Base-by-base conservation (phyloP, 1,284 basidiomycete species). In the Cutaneotrichosporon cavernicola region DNA sequence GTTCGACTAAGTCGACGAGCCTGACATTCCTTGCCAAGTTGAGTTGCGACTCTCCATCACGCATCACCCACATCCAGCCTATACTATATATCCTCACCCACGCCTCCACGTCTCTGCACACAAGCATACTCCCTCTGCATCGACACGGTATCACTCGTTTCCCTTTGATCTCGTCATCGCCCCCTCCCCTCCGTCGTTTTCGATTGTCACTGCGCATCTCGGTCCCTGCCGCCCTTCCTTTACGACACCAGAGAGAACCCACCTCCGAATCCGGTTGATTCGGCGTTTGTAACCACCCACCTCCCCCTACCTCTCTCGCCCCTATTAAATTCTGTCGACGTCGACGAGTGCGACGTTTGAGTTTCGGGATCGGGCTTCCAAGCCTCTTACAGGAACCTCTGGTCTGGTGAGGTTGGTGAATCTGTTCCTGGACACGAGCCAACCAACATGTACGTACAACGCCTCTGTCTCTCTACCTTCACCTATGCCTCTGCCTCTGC, bases 381-480 rank as follows among this genome's bases (percentile, higher is more conserved):
- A 26, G 21, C 49, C 49, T 51, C 49, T 16, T 51, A 51, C 49
- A 26, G 22, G 21, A 21, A 51, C 49, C 49, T 51, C 5, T 30
- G 21, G 26, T 38, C 32, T 50, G 49, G 30, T 26, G 26, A 50
- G 30, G 22, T 50, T 30, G 49, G 49, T 30, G 49, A 50, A 50
- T 50, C 49, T 50, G 49, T 50, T 50, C 49, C 49, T 50, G 26
- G 49, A 30, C 22, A 50, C 43, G n/a, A 46, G 43, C 49, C 49
- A 50, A 50, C 49, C 49, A 50, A 50, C 49, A 50, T 50, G 49
- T 50, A 50, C 49, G 49, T 50, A 50, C 49, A 50, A 53, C 16
- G 8, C 55, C 46, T 14, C 38, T 31, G 10, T 10, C 50, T 53
- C 30, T 50, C 38, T 31, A n/a, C 47, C 16, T 34, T 30, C 30